Percentiles rank a stretch among this genome's conserved stretches.
Evolutionary conservation across 108 stramenopile genomes (phyloP).

Genomic region (Pseudonitzschia multistriata): DNA sequence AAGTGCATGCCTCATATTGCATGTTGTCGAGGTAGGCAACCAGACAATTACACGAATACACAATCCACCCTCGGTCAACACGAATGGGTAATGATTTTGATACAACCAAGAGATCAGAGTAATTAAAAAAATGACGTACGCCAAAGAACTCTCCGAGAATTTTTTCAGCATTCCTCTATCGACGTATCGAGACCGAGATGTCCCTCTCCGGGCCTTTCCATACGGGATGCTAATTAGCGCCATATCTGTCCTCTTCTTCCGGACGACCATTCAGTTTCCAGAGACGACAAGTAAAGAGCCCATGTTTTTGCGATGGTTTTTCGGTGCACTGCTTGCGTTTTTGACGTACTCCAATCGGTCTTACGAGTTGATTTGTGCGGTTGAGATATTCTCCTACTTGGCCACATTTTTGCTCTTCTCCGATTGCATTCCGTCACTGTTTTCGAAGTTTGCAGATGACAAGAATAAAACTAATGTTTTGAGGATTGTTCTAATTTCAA

Average conservation of each 20-base stretch:
- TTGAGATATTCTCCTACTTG: conserved; percentile 72
- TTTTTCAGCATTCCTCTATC: conserved; percentile 47
- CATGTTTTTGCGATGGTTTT: conserved; percentile 34
- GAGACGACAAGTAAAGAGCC: conserved; percentile 26
- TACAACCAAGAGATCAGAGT: neutral
- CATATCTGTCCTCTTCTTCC: conserved; percentile 66
- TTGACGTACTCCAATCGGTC: conserved; percentile 57
- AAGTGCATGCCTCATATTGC: no score
- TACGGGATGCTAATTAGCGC: conserved; percentile 58
- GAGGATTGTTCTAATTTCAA: conserved; percentile 30
- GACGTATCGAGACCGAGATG: conserved; percentile 37
- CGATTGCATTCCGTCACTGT: neutral
- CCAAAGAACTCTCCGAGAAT: conserved; percentile 16
- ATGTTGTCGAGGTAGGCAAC: no score
- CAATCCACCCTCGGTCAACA: neutral
- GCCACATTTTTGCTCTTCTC: conserved; percentile 39
- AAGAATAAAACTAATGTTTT: conserved; percentile 8
- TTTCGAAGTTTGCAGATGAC: conserved; percentile 4
- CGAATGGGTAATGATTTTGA: neutral
- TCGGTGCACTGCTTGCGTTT: conserved; percentile 48
- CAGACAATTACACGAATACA: no score
- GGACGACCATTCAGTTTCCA: conserved; percentile 53
- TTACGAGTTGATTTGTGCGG: conserved; percentile 61
- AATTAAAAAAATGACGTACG: neutral
- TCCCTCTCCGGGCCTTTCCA: conserved; percentile 36